These are phyloP conservation scores for Microdochium nivale DNA, from an alignment of 2,329 filamentous ascomycete species.

Conservation along the genomic window DNA sequence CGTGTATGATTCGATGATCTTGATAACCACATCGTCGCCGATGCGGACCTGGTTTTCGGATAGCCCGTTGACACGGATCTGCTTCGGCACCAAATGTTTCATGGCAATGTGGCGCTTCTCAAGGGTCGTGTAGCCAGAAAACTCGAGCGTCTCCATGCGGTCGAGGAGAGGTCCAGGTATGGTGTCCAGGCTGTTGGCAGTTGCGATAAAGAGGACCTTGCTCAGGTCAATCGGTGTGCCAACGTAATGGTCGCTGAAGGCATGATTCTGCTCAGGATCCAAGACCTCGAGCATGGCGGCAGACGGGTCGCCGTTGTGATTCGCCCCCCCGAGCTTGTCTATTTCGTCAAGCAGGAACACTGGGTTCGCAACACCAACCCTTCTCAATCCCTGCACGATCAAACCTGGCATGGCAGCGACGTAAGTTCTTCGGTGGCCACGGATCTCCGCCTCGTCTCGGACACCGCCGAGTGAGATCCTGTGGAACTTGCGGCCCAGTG, in stretches of 20 bases:
- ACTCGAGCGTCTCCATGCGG: slow-evolving; percentile 91
- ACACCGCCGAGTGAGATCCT: slow-evolving; percentile 94
- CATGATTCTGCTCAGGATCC: slow-evolving; percentile 93
- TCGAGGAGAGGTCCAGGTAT: slow-evolving; percentile 92
- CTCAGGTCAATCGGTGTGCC: slow-evolving; percentile 92
- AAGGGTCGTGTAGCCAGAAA: slow-evolving; percentile 91
- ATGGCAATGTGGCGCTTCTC: slow-evolving; percentile 95
- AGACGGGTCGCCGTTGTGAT: slow-evolving; percentile 90
- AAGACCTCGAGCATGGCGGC: slow-evolving; percentile 97
- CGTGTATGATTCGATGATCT: slow-evolving; percentile 94
- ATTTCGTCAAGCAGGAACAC: slow-evolving; percentile 96
- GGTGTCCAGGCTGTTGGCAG: slow-evolving; percentile 88
- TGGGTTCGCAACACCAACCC: slow-evolving; percentile 90
- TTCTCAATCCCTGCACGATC: slow-evolving; percentile 87
- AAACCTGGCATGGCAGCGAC: slow-evolving; percentile 98
- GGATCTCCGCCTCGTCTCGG: slow-evolving; percentile 91
- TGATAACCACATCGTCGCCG: slow-evolving; percentile 77
- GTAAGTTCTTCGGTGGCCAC: slow-evolving; percentile 89
- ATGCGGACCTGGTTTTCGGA: slow-evolving; percentile 66
- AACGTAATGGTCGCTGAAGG: slow-evolving; percentile 92
- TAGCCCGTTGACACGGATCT: slow-evolving; percentile 85
- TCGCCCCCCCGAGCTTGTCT: slow-evolving; percentile 87
- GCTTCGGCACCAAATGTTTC: slow-evolving; percentile 92
- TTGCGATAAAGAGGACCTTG: slow-evolving; percentile 96
- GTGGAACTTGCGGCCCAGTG: slow-evolving; percentile 91